These are phyloP conservation scores for Nitzschia sp. DNA, from an alignment of 108 stramenopile genomes.

Conservation along the genomic window DNA sequence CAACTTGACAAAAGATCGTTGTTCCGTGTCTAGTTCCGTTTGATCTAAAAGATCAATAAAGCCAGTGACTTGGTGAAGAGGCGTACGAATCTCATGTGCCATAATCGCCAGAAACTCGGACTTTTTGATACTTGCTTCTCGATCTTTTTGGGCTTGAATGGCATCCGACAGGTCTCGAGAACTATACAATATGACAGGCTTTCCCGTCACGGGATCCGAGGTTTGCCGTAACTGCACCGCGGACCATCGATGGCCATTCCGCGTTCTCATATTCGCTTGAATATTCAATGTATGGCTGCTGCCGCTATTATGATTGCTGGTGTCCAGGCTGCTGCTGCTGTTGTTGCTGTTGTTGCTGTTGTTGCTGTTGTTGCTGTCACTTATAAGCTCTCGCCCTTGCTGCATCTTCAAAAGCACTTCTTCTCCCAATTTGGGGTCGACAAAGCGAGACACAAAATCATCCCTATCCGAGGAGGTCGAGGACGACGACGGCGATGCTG, in stretches of 20 bases:
- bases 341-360: too few species aligned
- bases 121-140: background rate
- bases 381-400: too few species aligned
- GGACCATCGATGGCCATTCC: slow-evolving; percentile 22
- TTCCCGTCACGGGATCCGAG: slow-evolving; percentile 17
- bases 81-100: slow-evolving; percentile 59
- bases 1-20: slow-evolving; percentile 30
- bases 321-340: too few species aligned
- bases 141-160: slow-evolving; percentile 29
- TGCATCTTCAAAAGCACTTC: slow-evolving; percentile 9
- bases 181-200: slow-evolving; percentile 14
- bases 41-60: slow-evolving; percentile 48
- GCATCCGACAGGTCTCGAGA: slow-evolving; percentile 29
- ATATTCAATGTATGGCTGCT: background rate
- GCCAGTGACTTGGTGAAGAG: slow-evolving; percentile 67
- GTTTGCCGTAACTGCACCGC: slow-evolving; percentile 15
- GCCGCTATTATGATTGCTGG: background rate
- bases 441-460: slow-evolving; percentile 20
- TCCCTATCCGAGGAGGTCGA: background rate
- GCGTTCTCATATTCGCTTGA: slow-evolving; percentile 23
- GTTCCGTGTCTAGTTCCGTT: slow-evolving; percentile 34
- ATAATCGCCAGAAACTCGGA: slow-evolving; percentile 38
- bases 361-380: too few species aligned
- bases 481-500: background rate
- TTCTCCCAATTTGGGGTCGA: slow-evolving; percentile 7